These are phyloP conservation scores for Ceratocystiopsis minuta DNA, from an alignment of 2,329 filamentous ascomycete species.

Conservation along the genomic window DNA sequence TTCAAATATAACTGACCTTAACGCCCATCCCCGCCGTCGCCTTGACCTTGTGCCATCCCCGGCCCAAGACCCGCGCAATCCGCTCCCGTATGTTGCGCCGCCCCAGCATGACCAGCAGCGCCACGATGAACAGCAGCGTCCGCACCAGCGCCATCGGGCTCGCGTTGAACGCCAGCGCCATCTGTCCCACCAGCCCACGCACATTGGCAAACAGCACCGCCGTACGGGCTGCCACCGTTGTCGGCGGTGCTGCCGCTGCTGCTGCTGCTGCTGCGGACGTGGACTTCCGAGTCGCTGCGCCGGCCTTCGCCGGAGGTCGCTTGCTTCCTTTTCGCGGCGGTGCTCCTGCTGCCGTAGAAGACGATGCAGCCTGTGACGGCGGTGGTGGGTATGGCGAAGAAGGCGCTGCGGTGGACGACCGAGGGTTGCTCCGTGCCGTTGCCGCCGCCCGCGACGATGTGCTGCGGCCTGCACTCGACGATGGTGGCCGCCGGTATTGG, in stretches of 20 bases:
- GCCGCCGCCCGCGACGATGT: constrained; percentile 15
- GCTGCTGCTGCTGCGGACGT: no score
- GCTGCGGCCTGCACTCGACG: constrained; percentile 15
- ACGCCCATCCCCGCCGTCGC: constrained; percentile 88
- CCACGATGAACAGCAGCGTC: constrained; percentile 61
- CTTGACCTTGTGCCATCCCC: constrained; percentile 64
- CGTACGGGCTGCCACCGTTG: constrained; percentile 19
- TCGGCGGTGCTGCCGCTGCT: not conserved
- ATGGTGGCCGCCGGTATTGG: constrained; percentile 27
- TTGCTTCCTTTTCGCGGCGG: not conserved
- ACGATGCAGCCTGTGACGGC: not conserved
- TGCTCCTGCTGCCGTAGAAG: not conserved
- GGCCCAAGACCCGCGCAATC: constrained; percentile 47
- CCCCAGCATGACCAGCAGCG: constrained; percentile 59
- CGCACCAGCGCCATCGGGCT: constrained; percentile 39
- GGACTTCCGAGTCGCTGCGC: not conserved
- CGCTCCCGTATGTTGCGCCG: constrained; percentile 58
- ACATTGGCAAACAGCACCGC: constrained; percentile 35
- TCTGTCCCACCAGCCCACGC: constrained; percentile 29
- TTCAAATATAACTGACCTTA: constrained; percentile 87
- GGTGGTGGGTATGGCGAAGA: no score
- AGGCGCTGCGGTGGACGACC: constrained; percentile 12
- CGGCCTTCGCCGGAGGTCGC: not conserved
- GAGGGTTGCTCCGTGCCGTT: constrained; percentile 11
- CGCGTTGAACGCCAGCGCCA: constrained; percentile 31